These are phyloP conservation scores for Pleurotus pulmonarius DNA, from an alignment of 768 basidiomycete species.

Conservation along the genomic window DNA sequence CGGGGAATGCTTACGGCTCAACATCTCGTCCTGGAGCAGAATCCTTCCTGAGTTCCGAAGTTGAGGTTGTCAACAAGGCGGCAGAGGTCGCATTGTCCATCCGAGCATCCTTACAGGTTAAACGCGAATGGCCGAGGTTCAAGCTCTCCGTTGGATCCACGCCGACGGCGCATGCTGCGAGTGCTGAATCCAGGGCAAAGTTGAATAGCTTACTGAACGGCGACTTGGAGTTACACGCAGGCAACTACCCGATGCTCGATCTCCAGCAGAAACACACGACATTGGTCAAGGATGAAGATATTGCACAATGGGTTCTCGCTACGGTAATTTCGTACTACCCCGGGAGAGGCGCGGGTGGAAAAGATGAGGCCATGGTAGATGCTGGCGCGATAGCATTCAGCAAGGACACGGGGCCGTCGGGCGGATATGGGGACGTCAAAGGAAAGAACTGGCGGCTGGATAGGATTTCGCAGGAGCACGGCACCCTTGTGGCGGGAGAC, in stretches of 20 bases:
- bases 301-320: constrained; percentile 67
- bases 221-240: constrained; percentile 73
- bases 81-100: constrained; percentile 52
- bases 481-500: constrained; percentile 41
- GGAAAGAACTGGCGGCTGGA: constrained; percentile 61
- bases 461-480: constrained; percentile 78
- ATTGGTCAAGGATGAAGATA: constrained; percentile 48
- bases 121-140: constrained; percentile 37
- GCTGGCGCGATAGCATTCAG: constrained; percentile 85
- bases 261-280: constrained; percentile 79
- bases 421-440: constrained; percentile 69
- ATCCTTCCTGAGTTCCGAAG: constrained; percentile 63
- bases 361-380: constrained; percentile 77
- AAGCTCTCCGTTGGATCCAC: constrained; percentile 84
- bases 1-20: constrained; percentile 75
- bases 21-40: constrained; percentile 63
- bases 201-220: constrained; percentile 52
- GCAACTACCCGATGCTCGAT: constrained; percentile 82
- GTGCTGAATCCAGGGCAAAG: constrained; percentile 40
- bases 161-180: constrained; percentile 80
- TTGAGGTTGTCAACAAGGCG: constrained; percentile 64
- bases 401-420: constrained; percentile 76
- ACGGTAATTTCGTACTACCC: constrained; percentile 82
- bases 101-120: constrained; percentile 21
- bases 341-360: constrained; percentile 53